Evolutionary conservation across 306 rosid species (phyloP), one percentile per base, ranked within the genome.

Genomic region (Hippophae tibetana): DNA sequence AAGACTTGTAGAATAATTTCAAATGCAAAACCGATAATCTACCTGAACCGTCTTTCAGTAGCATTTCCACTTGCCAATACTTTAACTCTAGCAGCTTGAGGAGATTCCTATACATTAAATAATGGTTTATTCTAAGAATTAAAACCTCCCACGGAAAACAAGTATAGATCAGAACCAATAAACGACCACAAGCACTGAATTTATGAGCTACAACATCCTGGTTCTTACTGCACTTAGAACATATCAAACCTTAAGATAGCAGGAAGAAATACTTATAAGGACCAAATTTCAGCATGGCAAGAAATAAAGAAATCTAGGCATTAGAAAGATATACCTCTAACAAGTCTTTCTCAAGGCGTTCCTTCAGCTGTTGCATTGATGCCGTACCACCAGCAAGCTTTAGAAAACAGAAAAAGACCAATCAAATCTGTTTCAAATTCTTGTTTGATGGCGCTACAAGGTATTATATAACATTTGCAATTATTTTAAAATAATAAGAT

Each of bases 371-470:
- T 64, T 92, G 99, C 99, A 92, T 92, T 51, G 99, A 88, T n/a
- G 96, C 94, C 27, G 99, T 92, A 43, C 99, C 99, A 62, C 99
- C 99, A 43, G 99, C 83, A 75, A 92, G 99, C 96, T 92, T 86
- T 60, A 74, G 54, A 68, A 49, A 72, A 11, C 63, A 7, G 9
- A 49, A 56, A 62, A 40, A 31, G 38, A 31, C 5, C 38, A 31
- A 31, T 31, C 38, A 31, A 31, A 31, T 31, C 38, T 31, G 38
- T 31, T 31, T 31, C 38, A 31, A 31, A 31, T 31, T 31, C 38
- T 31, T 31, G 38, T 31, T 31, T 31, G 38, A 31, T 31, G 38
- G 38, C 38, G 2, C 38, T 31, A 31, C 38, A 31, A 31, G 38
- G 38, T 31, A 31, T 31, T 31, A 2, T 31, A 2, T 31, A 31